These are phyloP conservation scores for Sporisorium iseilematis-ciliati DNA, from an alignment of 1,284 basidiomycete species.

Conservation along the genomic window DNA sequence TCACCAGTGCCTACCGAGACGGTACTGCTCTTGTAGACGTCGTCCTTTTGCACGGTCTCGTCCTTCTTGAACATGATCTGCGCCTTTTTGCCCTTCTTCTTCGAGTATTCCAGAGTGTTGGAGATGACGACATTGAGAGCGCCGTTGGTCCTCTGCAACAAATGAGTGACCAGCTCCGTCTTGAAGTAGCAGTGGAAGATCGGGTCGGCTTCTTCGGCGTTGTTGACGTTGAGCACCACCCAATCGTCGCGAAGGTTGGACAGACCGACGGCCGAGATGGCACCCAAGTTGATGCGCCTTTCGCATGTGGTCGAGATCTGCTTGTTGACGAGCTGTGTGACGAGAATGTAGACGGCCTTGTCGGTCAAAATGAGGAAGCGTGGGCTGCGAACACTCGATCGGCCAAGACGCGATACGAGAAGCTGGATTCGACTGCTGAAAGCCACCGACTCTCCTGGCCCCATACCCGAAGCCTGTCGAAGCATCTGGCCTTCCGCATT, in stretches of 20 bases:
- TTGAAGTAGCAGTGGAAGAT: constrained; percentile 93
- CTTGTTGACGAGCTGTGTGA: constrained; percentile 74
- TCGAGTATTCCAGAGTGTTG: constrained; percentile 76
- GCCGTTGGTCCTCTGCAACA: constrained; percentile 84
- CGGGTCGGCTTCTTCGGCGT: constrained; percentile 88
- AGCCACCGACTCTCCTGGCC: constrained; percentile 68
- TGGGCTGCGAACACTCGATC: constrained; percentile 92
- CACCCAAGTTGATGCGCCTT: constrained; percentile 87
- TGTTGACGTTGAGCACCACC: constrained; percentile 76
- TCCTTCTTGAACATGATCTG: constrained; percentile 90
- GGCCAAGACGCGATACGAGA: constrained; percentile 85
- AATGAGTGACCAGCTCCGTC: constrained; percentile 88
- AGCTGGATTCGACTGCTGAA: constrained; percentile 90
- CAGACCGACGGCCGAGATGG: constrained; percentile 86
- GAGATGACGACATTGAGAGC: constrained; percentile 76
- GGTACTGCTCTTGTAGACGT: constrained; percentile 92
- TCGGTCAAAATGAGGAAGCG: constrained; percentile 89
- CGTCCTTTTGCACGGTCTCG: constrained; percentile 81
- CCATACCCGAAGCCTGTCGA: constrained; percentile 79
- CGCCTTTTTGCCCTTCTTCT: constrained; percentile 97
- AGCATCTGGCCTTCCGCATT: constrained; percentile 82
- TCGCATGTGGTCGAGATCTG: constrained; percentile 79
- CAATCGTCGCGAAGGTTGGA: constrained; percentile 94
- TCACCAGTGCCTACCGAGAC: constrained; percentile 91
- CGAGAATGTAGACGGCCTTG: constrained; percentile 87